Evolutionary conservation across 2,329 filamentous ascomycete genomes (phyloP), one percentile per base, ranked within the genome.

Genomic region (Capronia epimyces): DNA sequence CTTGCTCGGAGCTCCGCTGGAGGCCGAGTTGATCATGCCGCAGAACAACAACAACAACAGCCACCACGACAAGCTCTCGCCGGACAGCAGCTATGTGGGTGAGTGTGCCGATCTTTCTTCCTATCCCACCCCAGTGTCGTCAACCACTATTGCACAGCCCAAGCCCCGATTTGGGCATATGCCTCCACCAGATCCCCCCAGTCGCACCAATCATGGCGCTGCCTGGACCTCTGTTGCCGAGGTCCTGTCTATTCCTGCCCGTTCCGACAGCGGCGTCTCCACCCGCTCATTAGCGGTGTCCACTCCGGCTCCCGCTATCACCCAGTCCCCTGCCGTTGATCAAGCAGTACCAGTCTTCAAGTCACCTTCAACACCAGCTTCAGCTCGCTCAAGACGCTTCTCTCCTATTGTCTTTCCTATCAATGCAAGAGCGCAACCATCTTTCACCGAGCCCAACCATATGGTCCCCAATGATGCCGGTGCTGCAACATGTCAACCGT

Each of bases 21-120:
- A 75, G 54, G 55, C 71, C 52, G 69, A 73, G 7, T 45, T 66
- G 48, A 60, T 66, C 16, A 67, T 72, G 57, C 67, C 58, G 58
- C 49, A 67, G 5, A 5, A 37, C 18, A 18, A n/a, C 15, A 50
- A 67, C 34, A 16, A 34, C n/a, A 13, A 20, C 2, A 37, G 20
- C 34, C 6, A 18, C 20, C 64, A 67, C 27, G 67, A 71, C 54
- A 75, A 75, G 49, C 68, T 73, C 54, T 61, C 69, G 6, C 8
- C 18, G 16, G 34, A 37, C 18, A 67, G 68, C 61, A 64, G 63
- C 58, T 73, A 68, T 66, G 71, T 73, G 65, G 71, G 71, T 74
- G 66, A 72, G 70, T 73, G 52, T 62, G 52, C 64, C 60, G 64
- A 62, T 53, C 54, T 67, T 65, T 68, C 65, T 67, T 65, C 61